Base-by-base conservation (phyloP, 495 filamentous ascomycete species). In the Xylaria sp. region DNA sequence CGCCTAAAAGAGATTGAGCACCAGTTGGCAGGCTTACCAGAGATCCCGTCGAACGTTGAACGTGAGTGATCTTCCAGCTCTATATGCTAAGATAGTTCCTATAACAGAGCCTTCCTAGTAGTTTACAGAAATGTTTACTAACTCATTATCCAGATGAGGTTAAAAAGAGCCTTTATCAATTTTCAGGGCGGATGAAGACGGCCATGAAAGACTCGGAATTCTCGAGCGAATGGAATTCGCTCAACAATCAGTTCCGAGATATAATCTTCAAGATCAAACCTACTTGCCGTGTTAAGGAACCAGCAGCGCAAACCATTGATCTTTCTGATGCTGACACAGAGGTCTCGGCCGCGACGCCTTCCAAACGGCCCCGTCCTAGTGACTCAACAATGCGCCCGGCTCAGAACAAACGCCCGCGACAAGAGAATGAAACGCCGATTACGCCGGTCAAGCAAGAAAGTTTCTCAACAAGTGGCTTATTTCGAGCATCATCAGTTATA, bases 41-140 rank as follows among this genome's bases (percentile, higher is more conserved):
- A 90, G 29, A 86, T 90, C 0, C 88, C 89, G 0, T 24, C 61
- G 0, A 85, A 85, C 29, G 83, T 85, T 0, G 86, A 86, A 61
- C 77, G 69, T 71, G 44, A 66, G 69, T 63, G 12, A 15, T 48
- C 17, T 31, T 52, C 44, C 15, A 0, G 14, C 52, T 55, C 26
- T 55, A 17, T 3, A 31, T 31, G 5, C 52, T 17, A 31, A 55
- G 0, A 29, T 55, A 2, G 52, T 26, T 17, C 31, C 14, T 55
- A 31, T 7, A 15, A 6, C 21, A 12, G 17, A 57, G 33, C 19
- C 57, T 33, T 66, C 37, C 21, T 19, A 6, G 21, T 14, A 31
- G 1, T 11, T 37, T 21, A 52, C 14, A 15, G 15, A 14, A 31
- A 14, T 11, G 6, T 55, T 59, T 37, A 37, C 57, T 59, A 14